These are phyloP conservation scores for Lachnellula subtilissima DNA, from an alignment of 2,329 filamentous ascomycete genomes.

Conservation along the genomic window DNA sequence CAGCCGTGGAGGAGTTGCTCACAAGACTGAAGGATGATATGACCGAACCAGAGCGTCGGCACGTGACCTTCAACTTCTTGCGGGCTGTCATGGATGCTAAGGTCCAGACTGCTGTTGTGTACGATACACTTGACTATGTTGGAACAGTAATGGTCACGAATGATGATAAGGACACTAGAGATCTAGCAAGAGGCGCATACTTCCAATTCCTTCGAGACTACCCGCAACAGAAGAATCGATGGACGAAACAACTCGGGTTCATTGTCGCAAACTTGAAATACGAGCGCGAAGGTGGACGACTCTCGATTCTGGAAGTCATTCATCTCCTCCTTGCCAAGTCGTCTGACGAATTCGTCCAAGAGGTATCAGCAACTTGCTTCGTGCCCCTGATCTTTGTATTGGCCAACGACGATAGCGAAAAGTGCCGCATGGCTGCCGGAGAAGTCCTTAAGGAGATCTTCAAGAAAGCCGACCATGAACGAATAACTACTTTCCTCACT, in stretches of 20 bases:
- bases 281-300: constrained; percentile 77
- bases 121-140: constrained; percentile 85
- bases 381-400: constrained; percentile 79
- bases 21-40: constrained; percentile 80
- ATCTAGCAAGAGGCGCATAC: constrained; percentile 83
- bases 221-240: constrained; percentile 83
- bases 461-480: constrained; percentile 68
- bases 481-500: constrained; percentile 62
- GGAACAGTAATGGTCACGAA: constrained; percentile 94
- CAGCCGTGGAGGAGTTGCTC: constrained; percentile 76
- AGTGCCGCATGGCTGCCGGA: constrained; percentile 78
- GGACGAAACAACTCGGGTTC: constrained; percentile 85
- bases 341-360: constrained; percentile 74
- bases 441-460: constrained; percentile 78
- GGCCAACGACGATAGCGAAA: constrained; percentile 80
- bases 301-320: constrained; percentile 90
- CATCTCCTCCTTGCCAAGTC: constrained; percentile 84
- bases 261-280: constrained; percentile 89
- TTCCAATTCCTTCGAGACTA: constrained; percentile 94
- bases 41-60: constrained; percentile 86
- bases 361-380: constrained; percentile 77
- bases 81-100: constrained; percentile 81
- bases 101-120: constrained; percentile 80
- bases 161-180: constrained; percentile 80
- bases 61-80: constrained; percentile 91